These are phyloP conservation scores for Xylariaceae sp. DNA, from an alignment of 2,329 filamentous ascomycete species.

Conservation along the genomic window DNA sequence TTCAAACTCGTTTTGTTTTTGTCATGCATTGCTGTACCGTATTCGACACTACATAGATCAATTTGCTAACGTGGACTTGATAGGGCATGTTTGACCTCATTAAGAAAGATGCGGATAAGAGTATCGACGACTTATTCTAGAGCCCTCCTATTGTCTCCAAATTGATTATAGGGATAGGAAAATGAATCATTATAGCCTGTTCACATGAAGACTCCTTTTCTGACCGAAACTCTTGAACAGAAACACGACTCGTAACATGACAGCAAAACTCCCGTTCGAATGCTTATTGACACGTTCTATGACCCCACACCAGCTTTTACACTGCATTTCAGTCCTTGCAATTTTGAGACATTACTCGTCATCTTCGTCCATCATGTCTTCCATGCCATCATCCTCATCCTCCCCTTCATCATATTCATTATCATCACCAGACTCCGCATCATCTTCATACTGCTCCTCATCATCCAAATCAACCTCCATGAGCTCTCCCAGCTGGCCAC, in stretches of 20 bases:
- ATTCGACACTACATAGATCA: background rate
- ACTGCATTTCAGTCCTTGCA: background rate
- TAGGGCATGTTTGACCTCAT: constrained; percentile 95
- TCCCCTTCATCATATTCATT: constrained; percentile 15
- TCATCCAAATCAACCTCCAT: constrained; percentile 17
- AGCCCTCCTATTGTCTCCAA: background rate
- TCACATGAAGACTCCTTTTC: background rate
- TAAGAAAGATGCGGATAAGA: constrained; percentile 87
- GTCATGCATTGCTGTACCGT: background rate
- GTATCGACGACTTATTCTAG: constrained; percentile 77
- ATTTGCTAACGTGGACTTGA: background rate
- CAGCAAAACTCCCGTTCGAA: background rate
- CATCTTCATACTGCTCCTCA: constrained; percentile 14
- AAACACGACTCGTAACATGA: background rate
- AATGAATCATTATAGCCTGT: background rate
- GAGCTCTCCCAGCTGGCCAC: background rate
- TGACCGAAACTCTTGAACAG: background rate
- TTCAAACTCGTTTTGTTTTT: background rate
- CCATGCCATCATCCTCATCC: constrained; percentile 8
- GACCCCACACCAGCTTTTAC: background rate
- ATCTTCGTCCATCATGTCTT: constrained; percentile 26
- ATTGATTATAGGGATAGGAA: background rate
- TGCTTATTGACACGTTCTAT: background rate
- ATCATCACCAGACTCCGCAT: constrained; percentile 13
- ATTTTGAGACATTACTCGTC: background rate